Evolutionary conservation across 768 basidiomycete genomes (phyloP).

Genomic region (Termitomyces sp.): DNA sequence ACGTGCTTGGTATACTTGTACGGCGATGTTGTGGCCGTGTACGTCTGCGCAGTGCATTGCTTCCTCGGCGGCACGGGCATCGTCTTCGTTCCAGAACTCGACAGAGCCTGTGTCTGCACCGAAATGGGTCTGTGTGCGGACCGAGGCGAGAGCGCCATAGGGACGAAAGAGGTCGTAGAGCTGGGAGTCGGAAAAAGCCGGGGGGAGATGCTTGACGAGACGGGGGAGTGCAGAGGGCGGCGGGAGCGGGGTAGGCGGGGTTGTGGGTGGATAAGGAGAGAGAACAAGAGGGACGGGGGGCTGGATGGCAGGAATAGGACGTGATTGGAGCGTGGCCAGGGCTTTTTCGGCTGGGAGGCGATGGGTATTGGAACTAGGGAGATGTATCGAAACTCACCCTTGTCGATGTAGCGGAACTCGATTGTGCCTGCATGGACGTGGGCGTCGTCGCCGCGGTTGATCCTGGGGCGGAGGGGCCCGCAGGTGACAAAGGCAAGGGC

Average conservation of each 20-base stretch:
- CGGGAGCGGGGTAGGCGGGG: conserved; percentile 69
- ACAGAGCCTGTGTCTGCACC: conserved; percentile 76
- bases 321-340: conserved; percentile 76
- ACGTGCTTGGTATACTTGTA: conserved; percentile 71
- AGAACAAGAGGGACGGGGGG: conserved; percentile 63
- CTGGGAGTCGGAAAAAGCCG: conserved; percentile 60
- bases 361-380: conserved; percentile 2
- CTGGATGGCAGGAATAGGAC: conserved; percentile 58
- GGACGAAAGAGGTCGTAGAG: conserved; percentile 85
- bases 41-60: conserved; percentile 82
- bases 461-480: conserved; percentile 79
- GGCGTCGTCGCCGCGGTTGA: conserved; percentile 55
- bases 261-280: conserved; percentile 82
- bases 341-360: conserved; percentile 75
- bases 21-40: conserved; percentile 81
- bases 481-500: conserved; percentile 71
- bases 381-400: conserved; percentile 47
- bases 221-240: conserved; percentile 76
- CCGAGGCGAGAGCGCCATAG: conserved; percentile 80
- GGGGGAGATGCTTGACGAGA: conserved; percentile 81
- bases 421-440: conserved; percentile 66
- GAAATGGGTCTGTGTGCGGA: conserved; percentile 68
- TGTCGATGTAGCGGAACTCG: conserved; percentile 80
- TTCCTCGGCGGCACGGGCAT: conserved; percentile 74
- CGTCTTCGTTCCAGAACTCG: conserved; percentile 87